Evolutionary conservation across 306 rosid species (phyloP).

Genomic region (Acacia confusa): DNA sequence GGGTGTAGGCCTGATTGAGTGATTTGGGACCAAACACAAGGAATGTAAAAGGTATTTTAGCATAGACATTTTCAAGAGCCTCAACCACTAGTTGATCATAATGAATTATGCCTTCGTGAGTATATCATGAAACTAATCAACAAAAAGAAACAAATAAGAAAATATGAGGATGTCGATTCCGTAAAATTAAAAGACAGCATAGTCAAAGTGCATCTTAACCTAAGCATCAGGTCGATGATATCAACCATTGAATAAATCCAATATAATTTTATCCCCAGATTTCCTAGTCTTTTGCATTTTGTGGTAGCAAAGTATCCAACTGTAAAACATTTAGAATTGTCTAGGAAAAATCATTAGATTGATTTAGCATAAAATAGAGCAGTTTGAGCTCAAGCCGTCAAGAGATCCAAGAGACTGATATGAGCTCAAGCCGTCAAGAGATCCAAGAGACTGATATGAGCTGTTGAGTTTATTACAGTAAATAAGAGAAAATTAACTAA

Average conservation of each 20-base stretch:
- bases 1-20: neutral
- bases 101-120: neutral
- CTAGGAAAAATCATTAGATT: slow-evolving; percentile 4
- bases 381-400: slow-evolving; percentile 22
- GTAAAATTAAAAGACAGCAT: neutral
- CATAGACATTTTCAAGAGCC: neutral
- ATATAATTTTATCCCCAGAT: neutral
- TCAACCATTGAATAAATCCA: slow-evolving; percentile 3
- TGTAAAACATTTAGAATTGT: slow-evolving; percentile 10
- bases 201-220: neutral
- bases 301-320: slow-evolving; percentile 7
- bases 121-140: neutral
- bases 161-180: neutral
- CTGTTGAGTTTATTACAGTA: slow-evolving; percentile 10
- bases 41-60: neutral
- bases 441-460: slow-evolving; percentile 3
- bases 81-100: neutral
- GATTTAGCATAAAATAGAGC: slow-evolving; percentile 11
- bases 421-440: slow-evolving; percentile 18
- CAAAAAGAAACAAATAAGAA: neutral
- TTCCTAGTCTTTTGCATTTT: neutral
- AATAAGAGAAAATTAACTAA: slow-evolving; percentile 18
- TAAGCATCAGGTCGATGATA: neutral
- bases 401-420: slow-evolving; percentile 9
- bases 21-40: neutral